Percentiles rank a stretch among this genome's conserved stretches.
Conservation (phyloP, 192 early-diverging fungal species). For the Coemansia sp. region DNA sequence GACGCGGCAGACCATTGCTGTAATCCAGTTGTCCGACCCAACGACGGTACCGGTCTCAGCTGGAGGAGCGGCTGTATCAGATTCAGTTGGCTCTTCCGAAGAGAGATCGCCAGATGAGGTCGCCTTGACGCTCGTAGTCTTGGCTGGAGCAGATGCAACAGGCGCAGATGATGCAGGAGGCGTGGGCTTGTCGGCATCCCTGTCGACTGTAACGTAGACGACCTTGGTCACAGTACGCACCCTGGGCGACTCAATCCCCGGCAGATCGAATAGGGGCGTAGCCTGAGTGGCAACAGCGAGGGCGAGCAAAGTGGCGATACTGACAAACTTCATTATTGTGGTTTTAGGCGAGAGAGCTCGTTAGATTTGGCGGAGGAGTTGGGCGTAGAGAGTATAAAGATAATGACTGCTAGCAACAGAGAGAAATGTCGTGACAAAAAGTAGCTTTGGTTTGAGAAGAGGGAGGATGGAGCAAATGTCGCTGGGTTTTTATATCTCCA, state of each 20-base stretch:
- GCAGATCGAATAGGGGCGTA: conserved; percentile 16
- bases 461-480: not conserved
- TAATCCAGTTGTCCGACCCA: conserved; percentile 30
- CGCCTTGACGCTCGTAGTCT: not conserved
- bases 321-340: conserved; percentile 39
- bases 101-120: not conserved
- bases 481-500: not conserved
- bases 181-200: conserved; percentile 9
- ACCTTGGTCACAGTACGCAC: conserved; percentile 18
- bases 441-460: not conserved
- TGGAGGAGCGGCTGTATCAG: conserved; percentile 12
- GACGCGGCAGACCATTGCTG: conserved; percentile 48
- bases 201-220: conserved; percentile 19
- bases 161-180: not conserved
- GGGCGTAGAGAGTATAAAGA: not conserved
- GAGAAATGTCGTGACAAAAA: not conserved
- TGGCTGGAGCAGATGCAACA: not conserved
- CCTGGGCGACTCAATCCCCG: not conserved
- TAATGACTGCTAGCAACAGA: not conserved
- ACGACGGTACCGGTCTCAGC: conserved; percentile 21
- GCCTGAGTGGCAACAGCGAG: conserved; percentile 41
- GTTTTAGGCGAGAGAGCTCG: not conserved
- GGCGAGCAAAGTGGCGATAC: conserved; percentile 33
- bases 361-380: not conserved
- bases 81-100: not conserved